Evolutionary conservation across 2,329 filamentous ascomycete genomes (phyloP).

Genomic region (Nemania sp.): DNA sequence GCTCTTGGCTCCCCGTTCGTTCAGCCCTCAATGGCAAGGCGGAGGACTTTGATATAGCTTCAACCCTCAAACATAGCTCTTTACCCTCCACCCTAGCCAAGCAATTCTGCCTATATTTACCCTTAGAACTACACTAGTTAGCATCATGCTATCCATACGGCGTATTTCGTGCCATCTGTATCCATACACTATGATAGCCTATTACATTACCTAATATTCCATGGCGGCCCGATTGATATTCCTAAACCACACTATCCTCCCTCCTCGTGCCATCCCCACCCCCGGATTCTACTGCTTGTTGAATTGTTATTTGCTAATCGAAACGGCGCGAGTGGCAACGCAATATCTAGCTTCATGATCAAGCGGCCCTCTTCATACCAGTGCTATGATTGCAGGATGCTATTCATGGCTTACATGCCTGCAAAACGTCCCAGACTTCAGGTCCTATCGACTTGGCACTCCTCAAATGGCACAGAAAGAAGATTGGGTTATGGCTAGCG

Average conservation of each 20-base stretch:
- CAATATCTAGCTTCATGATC: slow-evolving; percentile 8
- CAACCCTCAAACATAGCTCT: not conserved
- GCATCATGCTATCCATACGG: not conserved
- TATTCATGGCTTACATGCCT: slow-evolving; percentile 7
- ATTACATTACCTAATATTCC: not conserved
- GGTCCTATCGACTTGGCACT: slow-evolving; percentile 6
- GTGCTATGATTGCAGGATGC: slow-evolving; percentile 8
- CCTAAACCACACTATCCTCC: not conserved
- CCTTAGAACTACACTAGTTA: not conserved
- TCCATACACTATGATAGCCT: not conserved
- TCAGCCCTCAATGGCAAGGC: not conserved
- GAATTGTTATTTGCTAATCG: slow-evolving; percentile 10
- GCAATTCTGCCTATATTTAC: not conserved
- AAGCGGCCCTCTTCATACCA: slow-evolving; percentile 7
- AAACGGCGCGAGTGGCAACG: slow-evolving; percentile 4
- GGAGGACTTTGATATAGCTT: not conserved
- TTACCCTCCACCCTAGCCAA: not conserved
- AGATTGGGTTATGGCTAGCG: not conserved
- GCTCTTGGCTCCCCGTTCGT: not conserved
- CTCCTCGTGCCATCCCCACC: slow-evolving; percentile 8
- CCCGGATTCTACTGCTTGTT: slow-evolving; percentile 8
- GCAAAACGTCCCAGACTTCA: not conserved
- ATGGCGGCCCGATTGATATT: not conserved
- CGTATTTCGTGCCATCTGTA: not conserved
- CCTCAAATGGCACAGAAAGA: slow-evolving; percentile 3